A percentile compares a stretch with the other conserved stretches of the same genome.
These are phyloP conservation scores for Exophiala mesophila DNA, from an alignment of 2,329 filamentous ascomycete species.

Conservation along the genomic window DNA sequence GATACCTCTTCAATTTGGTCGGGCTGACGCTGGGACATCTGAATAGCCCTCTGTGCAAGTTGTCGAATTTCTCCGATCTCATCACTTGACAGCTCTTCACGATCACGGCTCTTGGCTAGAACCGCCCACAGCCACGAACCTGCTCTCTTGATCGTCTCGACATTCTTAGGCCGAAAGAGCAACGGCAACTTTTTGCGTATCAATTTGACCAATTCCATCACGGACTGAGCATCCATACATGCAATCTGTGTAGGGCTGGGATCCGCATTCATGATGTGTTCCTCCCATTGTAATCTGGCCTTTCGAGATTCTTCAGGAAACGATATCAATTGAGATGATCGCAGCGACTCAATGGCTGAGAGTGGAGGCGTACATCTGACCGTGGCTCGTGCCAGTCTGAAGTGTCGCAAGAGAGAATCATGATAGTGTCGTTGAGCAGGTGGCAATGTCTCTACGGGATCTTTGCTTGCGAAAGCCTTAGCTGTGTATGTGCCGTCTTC, in stretches of 20 bases:
- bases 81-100: conserved; percentile 68
- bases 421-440: conserved; percentile 65
- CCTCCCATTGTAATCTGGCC: conserved; percentile 54
- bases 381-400: conserved; percentile 57
- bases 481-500: conserved; percentile 75
- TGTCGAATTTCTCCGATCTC: conserved; percentile 74
- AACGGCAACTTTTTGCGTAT: conserved; percentile 56
- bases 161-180: conserved; percentile 58
- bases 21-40: conserved; percentile 26
- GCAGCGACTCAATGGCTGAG: conserved; percentile 50
- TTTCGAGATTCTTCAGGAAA: conserved; percentile 52
- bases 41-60: conserved; percentile 69
- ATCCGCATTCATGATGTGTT: conserved; percentile 34
- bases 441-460: conserved; percentile 38
- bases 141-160: conserved; percentile 58
- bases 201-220: conserved; percentile 60
- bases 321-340: conserved; percentile 47
- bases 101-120: conserved; percentile 67
- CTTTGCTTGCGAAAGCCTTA: conserved; percentile 41
- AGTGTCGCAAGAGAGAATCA: conserved; percentile 59
- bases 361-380: conserved; percentile 55
- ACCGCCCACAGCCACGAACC: conserved; percentile 84
- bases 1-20: conserved; percentile 3
- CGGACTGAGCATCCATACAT: conserved; percentile 55
- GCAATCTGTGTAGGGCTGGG: conserved; percentile 49